Conservation (phyloP, 2,329 filamentous ascomycete species). For the Madurella fahalii region DNA sequence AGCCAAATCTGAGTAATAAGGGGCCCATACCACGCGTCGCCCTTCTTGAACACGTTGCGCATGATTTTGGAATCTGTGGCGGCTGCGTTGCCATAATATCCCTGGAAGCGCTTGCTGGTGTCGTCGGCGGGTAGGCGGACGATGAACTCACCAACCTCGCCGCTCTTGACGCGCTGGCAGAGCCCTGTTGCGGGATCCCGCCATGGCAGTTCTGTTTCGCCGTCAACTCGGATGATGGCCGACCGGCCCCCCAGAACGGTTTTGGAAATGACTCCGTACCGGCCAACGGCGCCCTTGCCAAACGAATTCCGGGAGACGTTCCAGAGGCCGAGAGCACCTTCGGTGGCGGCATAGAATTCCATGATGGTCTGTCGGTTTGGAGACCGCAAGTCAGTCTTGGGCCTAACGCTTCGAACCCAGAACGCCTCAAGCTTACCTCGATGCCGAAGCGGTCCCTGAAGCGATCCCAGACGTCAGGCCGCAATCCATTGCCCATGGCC, state of each 20-base stretch:
- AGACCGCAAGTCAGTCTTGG: background rate
- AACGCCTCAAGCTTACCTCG: conserved; percentile 31
- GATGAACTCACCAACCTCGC: conserved; percentile 70
- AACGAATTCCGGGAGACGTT: conserved; percentile 71
- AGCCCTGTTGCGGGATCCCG: conserved; percentile 67
- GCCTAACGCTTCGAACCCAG: no score
- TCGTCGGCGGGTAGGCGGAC: conserved; percentile 62
- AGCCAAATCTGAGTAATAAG: background rate
- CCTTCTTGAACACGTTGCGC: conserved; percentile 66
- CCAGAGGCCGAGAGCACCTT: conserved; percentile 64
- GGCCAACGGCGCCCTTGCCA: conserved; percentile 69
- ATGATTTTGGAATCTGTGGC: conserved; percentile 72
- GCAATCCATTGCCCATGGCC: conserved; percentile 78
- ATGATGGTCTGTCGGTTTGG: conserved; percentile 47
- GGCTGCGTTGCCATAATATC: conserved; percentile 70
- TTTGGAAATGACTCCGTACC: conserved; percentile 59
- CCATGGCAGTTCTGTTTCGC: conserved; percentile 64
- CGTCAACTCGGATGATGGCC: conserved; percentile 67
- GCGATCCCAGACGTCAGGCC: conserved; percentile 78
- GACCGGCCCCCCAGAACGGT: conserved; percentile 47
- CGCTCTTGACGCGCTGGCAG: conserved; percentile 55
- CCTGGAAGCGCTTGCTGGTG: conserved; percentile 64
- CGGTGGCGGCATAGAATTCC: conserved; percentile 79
- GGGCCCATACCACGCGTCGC: conserved; percentile 58
- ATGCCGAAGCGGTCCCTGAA: conserved; percentile 83